phyloP scores from a whole-genome alignment of 768 basidiomycete genomes.

The Boletus insuetus region DNA sequence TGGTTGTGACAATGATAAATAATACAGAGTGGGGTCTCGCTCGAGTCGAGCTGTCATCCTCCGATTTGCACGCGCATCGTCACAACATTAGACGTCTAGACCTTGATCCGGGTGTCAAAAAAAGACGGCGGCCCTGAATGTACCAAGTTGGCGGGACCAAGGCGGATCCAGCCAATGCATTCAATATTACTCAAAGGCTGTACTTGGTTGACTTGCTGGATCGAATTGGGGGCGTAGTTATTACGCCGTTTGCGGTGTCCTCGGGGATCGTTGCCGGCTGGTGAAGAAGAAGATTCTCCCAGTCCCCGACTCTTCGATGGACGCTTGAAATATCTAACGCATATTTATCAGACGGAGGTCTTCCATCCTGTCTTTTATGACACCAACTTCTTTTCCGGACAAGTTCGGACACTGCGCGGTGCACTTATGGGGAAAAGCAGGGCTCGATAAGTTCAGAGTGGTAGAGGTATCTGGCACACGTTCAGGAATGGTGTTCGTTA shows the following conservation, averaged over 20 bases:
- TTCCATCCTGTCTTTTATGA: slow-evolving; percentile 15
- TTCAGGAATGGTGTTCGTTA: neutral
- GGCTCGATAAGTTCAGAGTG: too few species aligned
- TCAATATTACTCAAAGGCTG: neutral
- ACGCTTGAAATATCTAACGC: slow-evolving; percentile 11
- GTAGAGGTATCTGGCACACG: too few species aligned
- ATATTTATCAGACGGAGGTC: slow-evolving; percentile 16
- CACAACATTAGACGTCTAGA: neutral
- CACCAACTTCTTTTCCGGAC: slow-evolving; percentile 10
- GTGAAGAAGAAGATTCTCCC: slow-evolving; percentile 19
- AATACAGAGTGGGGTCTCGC: too few species aligned
- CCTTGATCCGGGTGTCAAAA: slow-evolving; percentile 14
- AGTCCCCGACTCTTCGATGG: slow-evolving; percentile 13
- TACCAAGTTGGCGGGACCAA: neutral
- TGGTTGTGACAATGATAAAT: neutral
- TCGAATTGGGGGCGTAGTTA: neutral
- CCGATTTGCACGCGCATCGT: slow-evolving; percentile 6
- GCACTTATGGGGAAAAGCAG: neutral
- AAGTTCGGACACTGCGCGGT: neutral
- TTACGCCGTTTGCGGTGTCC: slow-evolving; percentile 14
- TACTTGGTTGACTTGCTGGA: neutral
- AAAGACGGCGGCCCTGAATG: slow-evolving; percentile 11
- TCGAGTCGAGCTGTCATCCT: neutral
- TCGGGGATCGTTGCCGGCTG: slow-evolving; percentile 13
- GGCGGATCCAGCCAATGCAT: slow-evolving; percentile 11